Evolutionary conservation across 1,284 basidiomycete genomes (phyloP), one percentile per base, ranked within the genome.

Genomic region (Ceratorhiza oryzae-sativae): DNA sequence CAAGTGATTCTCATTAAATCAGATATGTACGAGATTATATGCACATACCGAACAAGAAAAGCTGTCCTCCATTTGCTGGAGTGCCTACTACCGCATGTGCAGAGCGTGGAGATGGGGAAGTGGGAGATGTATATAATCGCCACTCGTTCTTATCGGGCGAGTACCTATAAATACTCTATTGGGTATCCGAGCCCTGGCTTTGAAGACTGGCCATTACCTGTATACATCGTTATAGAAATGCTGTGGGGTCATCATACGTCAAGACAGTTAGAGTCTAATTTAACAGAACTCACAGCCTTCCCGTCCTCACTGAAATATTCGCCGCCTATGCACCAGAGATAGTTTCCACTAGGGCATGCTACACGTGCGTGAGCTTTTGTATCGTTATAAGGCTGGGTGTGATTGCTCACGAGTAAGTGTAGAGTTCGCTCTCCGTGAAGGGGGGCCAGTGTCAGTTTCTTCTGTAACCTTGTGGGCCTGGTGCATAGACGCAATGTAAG

Each of bases 301-400:
- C 87, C 87, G 72, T 95, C 93, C 60, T 94, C 91, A 72, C 87
- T 88, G 78, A 93, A 95, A 79, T 88, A 94, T 78, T 95, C 93
- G 4, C 93, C 90, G 0, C 90, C 90, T 46, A 94, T 89, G 74
- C 86, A 90, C 90, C 92, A 94, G 0, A 94, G 81, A 78, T 93
- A 86, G 75, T 89, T 90, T 51, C 90, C 91, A 73, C 84, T 88
- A 0, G 92, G 92, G 79, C 90, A 94, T 0, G 92, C 82, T 0
- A 36, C 18, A 18, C 9, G n/a, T 13, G 13, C 32, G 27, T 3
- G 23, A 23, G 9, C 25, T 5, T 53, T 53, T 20, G 27, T 53
- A 13, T 51, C 2, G 9, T 25, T 18, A 53, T 2, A n/a, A 2
- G 20, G 6, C 20, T 36, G 8, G 20, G 6, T 23, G n/a, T 49